Conservation (phyloP, 2,329 filamentous ascomycete genomes). For the Polytolypa hystricis region DNA sequence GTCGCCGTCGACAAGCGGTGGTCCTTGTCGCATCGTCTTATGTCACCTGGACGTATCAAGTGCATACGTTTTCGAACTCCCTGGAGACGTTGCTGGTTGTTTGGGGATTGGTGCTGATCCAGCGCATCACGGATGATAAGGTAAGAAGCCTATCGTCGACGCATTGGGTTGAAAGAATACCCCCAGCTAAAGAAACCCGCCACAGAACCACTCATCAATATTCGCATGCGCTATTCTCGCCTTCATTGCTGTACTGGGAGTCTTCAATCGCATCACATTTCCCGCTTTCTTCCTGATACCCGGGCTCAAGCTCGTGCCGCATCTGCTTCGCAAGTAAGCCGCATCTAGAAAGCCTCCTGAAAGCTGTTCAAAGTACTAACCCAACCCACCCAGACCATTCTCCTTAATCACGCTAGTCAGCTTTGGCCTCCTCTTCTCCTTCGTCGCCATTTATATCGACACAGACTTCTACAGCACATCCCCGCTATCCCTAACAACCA, state of each 20-base stretch:
- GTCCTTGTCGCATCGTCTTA: conserved; percentile 89
- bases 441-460: conserved; percentile 68
- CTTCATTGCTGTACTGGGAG: conserved; percentile 68
- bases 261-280: conserved; percentile 96
- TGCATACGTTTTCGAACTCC: conserved; percentile 96
- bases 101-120: conserved; percentile 87
- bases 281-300: conserved; percentile 85
- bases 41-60: conserved; percentile 97
- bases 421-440: conserved; percentile 56
- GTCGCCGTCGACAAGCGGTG: conserved; percentile 60
- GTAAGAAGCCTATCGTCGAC: conserved; percentile 39
- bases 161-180: conserved; percentile 2
- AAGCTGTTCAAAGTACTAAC: background rate
- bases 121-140: conserved; percentile 69
- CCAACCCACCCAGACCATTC: conserved; percentile 35
- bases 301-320: conserved; percentile 68
- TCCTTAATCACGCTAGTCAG: conserved; percentile 52
- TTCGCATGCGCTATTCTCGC: conserved; percentile 68
- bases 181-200: too few relatives aligned
- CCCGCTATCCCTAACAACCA: conserved; percentile 24
- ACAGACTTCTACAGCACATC: conserved; percentile 62
- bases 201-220: conserved; percentile 61
- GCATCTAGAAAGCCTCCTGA: background rate
- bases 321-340: conserved; percentile 68
- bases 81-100: conserved; percentile 85